Percentiles rank a stretch among this genome's conserved stretches.
phyloP scores from a whole-genome alignment of 1,284 basidiomycete genomes.

The Puccinia horiana region DNA sequence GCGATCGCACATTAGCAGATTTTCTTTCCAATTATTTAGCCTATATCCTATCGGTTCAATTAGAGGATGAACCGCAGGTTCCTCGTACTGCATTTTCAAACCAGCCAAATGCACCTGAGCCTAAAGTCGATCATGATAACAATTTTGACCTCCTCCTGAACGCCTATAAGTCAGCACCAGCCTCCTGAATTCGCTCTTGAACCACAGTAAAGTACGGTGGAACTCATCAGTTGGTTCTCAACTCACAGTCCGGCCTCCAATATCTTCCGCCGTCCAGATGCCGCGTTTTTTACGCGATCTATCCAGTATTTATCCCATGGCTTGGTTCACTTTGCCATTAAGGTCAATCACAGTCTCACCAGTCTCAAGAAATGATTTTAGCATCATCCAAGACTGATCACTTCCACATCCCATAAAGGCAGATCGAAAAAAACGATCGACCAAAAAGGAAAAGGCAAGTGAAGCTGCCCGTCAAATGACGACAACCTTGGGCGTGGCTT shows the following conservation, averaged over 20 bases:
- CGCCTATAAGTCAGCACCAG: slow-evolving; percentile 36
- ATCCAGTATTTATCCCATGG: slow-evolving; percentile 36
- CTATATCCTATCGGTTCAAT: slow-evolving; percentile 21
- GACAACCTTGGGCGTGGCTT: slow-evolving; percentile 54
- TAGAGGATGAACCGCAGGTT: background rate
- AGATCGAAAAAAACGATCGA: slow-evolving; percentile 51
- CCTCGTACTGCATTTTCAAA: background rate
- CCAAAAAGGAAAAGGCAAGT: slow-evolving; percentile 54
- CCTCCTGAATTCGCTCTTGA: background rate
- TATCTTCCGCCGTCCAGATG: slow-evolving; percentile 42
- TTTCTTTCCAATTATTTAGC: slow-evolving; percentile 38
- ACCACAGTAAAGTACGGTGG: no score
- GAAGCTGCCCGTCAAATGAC: slow-evolving; percentile 54
- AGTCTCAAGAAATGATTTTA: background rate
- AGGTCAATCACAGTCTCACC: slow-evolving; percentile 23
- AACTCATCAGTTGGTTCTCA: background rate
- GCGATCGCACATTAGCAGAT: slow-evolving; percentile 32
- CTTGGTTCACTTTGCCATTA: slow-evolving; percentile 40
- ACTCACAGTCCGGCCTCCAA: slow-evolving; percentile 37
- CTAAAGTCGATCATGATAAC: slow-evolving; percentile 12
- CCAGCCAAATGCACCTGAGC: background rate
- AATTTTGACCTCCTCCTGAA: slow-evolving; percentile 43
- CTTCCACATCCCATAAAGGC: slow-evolving; percentile 49
- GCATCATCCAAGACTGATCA: background rate
- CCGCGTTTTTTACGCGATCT: slow-evolving; percentile 38